Evolutionary conservation across 2,329 filamentous ascomycete species (phyloP), one percentile per base, ranked within the genome.

Genomic region (Fusarium newnesense): DNA sequence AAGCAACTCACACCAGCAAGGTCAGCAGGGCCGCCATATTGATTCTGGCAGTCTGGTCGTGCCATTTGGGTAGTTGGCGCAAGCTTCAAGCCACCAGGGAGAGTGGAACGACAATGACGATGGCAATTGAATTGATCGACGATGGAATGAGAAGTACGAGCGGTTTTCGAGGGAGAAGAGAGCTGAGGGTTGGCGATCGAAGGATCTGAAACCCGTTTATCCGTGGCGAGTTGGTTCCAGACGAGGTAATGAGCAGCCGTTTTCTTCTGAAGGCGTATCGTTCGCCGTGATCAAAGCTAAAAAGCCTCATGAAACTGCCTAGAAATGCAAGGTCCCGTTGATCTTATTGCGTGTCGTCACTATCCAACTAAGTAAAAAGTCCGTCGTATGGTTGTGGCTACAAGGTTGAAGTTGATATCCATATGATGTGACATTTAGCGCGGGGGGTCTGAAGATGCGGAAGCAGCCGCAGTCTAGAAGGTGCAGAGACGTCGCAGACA

Each of bases 41-140:
- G 47, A 15, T 50, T 12, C 47, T 34, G 8, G 30, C 15, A 39
- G 47, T 53, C n/a, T 34, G 39, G 15, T 34, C 18, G 18, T 39
- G 19, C 13, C 50, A 11, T 66, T 64, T 65, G 44, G 40, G 26
- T 19, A 59, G 37, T 26, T 37, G 28, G 54, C 19, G 19, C 42
- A 60, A 39, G 50, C 40, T 67, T 69, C 69, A 74, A 76, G 54
- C 61, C 61, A 64, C 54, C 42, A 56, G 64, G 64, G 60, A 74
- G 57, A 61, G 73, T 73, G 69, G 64, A 63, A 67, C 59, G 56
- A 63, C 21, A 62, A 75, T 70, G 67, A 69, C 63, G 60, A 60
- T 72, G 61, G n/a, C 62, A 54, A 63, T 44, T 37, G 56, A 26
- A 53, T 54, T 71, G 60, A 74, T 76, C 60, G 56, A 62, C 65